Evolutionary conservation across 768 basidiomycete species (phyloP).

Genomic region (Hebeloma cylindrosporum): DNA sequence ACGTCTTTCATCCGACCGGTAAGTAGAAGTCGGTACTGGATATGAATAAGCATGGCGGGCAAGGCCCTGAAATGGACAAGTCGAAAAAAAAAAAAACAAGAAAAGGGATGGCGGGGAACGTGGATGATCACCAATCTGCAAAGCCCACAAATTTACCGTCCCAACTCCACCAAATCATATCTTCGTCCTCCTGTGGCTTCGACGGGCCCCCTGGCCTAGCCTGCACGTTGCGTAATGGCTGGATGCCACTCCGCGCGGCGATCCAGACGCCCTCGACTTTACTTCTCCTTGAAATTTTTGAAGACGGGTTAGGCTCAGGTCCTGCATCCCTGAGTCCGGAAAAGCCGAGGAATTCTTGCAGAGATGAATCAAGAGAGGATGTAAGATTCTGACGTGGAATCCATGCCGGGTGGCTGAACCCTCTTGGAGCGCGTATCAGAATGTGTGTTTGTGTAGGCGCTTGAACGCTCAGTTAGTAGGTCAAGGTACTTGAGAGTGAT

Average conservation of each 20-base stretch:
- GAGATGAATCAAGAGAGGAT: slow-evolving; percentile 34
- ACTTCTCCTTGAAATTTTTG: slow-evolving; percentile 23
- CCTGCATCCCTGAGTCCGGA: slow-evolving; percentile 25
- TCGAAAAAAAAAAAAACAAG: too few relatives aligned
- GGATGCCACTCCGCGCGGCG: slow-evolving; percentile 27
- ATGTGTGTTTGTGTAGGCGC: slow-evolving; percentile 49
- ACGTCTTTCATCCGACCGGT: too few relatives aligned
- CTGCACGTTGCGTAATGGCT: slow-evolving; percentile 2
- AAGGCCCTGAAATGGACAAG: too few relatives aligned
- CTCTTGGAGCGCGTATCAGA: slow-evolving; percentile 45
- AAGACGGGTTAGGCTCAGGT: not conserved
- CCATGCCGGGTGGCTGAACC: slow-evolving; percentile 48
- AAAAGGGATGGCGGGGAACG: not conserved
- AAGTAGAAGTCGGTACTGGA: too few relatives aligned
- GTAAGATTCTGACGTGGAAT: slow-evolving; percentile 45
- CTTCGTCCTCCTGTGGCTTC: slow-evolving; percentile 32
- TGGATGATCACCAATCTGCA: slow-evolving; percentile 49
- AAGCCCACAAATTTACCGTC: slow-evolving; percentile 55
- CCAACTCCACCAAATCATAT: slow-evolving; percentile 68
- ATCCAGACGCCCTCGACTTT: slow-evolving; percentile 53
- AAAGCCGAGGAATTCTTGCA: slow-evolving; percentile 41
- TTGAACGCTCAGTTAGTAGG: slow-evolving; percentile 13
- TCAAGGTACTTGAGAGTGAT: not conserved
- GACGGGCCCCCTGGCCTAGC: not conserved
- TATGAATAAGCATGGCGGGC: too few relatives aligned